Base-by-base conservation (phyloP, 306 rosid species). In the Mucuna pruriens region DNA sequence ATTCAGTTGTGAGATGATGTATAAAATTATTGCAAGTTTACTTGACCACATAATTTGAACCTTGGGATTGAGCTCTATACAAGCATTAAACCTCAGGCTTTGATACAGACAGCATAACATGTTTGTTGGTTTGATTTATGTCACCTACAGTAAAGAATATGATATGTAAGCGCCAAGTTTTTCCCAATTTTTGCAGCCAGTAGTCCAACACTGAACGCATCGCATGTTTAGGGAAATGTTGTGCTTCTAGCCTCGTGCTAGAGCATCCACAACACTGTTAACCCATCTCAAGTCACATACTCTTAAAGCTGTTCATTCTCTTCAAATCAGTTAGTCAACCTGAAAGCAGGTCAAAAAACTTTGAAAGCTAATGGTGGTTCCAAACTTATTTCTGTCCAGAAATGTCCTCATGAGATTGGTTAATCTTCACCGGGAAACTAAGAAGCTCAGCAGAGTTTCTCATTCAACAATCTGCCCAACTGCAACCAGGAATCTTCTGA, bases 381-480 rank as follows among this genome's bases (percentile, higher is more conserved):
- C 54, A 31, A 49, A 61, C 82, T 70, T 26, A 49, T 77, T 57
- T 61, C 75, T 4, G 17, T 39, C 23, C 23, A 11, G 75, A 19
- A 22, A 51, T 49, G 15, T 78, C 65, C 44, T 63, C 31, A 58
- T 74, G 49, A 7, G 40, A 49, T 79, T 46, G 67, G 58, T 46
- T 57, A 49, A 51, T 33, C 65, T 31, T 55, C 78, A 12, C n/a
- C 68, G 19, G 46, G 25, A 65, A 74, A 25, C 79, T 40, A 7
- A 9, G 31, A 52, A 51, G 13, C 66, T 34, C 70, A 45, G 25
- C 2, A 13, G 49, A 48, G 16, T 77, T 65, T 76, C 66, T 74
- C 38, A 23, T 78, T 89, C 73, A 89, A 77, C 76, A 83, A 83
- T 87, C 90, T 63, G 82, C 87, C 97, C 94, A 93, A 72, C 97